phyloP scores from a whole-genome alignment of 2,329 filamentous ascomycete genomes.

The Xylaria sp. region DNA sequence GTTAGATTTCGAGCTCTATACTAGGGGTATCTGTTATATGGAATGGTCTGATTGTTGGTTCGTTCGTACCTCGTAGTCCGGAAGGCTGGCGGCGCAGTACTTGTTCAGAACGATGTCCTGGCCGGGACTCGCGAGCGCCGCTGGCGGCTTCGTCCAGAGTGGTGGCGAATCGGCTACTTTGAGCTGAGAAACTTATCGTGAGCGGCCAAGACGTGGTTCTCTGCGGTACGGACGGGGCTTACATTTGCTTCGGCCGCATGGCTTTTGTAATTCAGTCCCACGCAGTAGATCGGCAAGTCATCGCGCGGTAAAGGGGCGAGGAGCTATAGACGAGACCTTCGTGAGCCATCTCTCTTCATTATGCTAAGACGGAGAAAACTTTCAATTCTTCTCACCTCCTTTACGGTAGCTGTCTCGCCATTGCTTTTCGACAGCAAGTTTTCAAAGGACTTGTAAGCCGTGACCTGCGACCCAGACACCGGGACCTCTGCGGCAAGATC shows the following conservation, averaged over 20 bases:
- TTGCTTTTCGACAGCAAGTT: constrained; percentile 18
- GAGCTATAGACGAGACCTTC: constrained; percentile 2
- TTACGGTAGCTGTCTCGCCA: constrained; percentile 16
- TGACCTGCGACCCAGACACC: constrained; percentile 11
- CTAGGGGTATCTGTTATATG: no score
- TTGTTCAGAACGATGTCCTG: constrained; percentile 52
- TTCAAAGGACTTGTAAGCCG: constrained; percentile 32
- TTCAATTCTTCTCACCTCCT: constrained; percentile 28
- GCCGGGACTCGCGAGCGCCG: constrained; percentile 47
- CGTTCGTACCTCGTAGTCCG: constrained; percentile 51
- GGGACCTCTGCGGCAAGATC: constrained; percentile 32
- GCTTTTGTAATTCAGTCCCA: constrained; percentile 47
- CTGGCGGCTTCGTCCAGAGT: constrained; percentile 55
- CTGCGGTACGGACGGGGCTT: neutral
- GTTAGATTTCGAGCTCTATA: no score
- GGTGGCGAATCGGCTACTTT: constrained; percentile 32
- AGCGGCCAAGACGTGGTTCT: neutral
- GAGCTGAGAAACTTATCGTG: constrained; percentile 20
- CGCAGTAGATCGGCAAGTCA: constrained; percentile 42
- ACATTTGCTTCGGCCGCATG: constrained; percentile 36
- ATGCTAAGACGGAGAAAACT: neutral
- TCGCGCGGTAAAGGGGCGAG: constrained; percentile 36
- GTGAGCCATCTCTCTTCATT: constrained; percentile 3
- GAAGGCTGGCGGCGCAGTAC: constrained; percentile 52
- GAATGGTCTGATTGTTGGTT: neutral